phyloP scores from a whole-genome alignment of 371 early-diverging fungal species.

The Zychaea mexicana region DNA sequence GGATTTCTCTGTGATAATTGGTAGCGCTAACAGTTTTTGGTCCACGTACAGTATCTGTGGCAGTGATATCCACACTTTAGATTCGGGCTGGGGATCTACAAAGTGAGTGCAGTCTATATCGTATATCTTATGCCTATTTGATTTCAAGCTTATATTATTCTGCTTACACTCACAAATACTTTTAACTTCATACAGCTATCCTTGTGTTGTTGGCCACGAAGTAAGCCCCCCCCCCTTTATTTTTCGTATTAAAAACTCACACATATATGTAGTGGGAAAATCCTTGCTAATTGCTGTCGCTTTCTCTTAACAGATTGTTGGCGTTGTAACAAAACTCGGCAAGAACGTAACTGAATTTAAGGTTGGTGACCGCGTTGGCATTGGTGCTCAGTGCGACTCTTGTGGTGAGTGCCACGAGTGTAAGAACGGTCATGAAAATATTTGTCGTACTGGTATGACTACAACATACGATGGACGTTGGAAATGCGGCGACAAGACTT shows the following conservation, averaged over 20 bases:
- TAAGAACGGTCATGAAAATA: conserved; percentile 21
- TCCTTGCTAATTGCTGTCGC: too few species aligned
- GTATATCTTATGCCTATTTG: too few species aligned
- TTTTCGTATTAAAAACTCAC: too few species aligned
- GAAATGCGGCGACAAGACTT: conserved; percentile 51
- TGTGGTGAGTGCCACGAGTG: conserved; percentile 37
- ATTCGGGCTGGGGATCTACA: conserved; percentile 69
- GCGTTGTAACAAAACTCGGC: conserved; percentile 58
- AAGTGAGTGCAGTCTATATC: too few species aligned
- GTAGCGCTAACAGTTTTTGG: too few species aligned
- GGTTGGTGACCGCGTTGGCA: conserved; percentile 73
- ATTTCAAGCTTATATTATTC: too few species aligned
- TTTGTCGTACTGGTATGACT: conserved; percentile 14
- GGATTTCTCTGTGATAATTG: too few species aligned
- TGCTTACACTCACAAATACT: too few species aligned
- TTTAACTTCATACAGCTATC: too few species aligned
- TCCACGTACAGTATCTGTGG: conserved; percentile 28
- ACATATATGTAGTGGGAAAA: neutral
- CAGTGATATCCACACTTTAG: conserved; percentile 60
- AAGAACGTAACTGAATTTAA: conserved; percentile 46
- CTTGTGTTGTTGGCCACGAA: conserved; percentile 64
- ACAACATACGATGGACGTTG: conserved; percentile 43
- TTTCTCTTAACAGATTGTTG: conserved; percentile 48
- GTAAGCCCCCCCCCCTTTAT: too few species aligned
- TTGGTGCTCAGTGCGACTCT: conserved; percentile 62